Evolutionary conservation across 1,139 yeast genomes (phyloP), one percentile per base, ranked within the genome.

Genomic region (Taiozyma sp.): DNA sequence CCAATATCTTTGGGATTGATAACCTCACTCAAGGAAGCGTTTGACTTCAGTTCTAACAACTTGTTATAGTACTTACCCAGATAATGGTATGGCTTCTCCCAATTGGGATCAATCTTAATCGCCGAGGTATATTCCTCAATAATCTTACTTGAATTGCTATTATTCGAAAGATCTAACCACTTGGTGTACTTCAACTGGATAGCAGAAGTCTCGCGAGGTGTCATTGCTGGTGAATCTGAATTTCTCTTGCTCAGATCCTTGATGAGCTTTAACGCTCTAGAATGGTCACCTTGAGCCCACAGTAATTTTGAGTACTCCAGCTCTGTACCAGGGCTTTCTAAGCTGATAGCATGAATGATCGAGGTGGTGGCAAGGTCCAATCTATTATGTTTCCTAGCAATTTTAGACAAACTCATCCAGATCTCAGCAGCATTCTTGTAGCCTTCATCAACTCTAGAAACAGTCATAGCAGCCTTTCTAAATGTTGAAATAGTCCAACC

Each of bases 281-380:
- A 81, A 56, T 84, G 91, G 56, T 90, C 95, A 1, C 96, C 97
- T 64, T 89, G 91, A 1, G 83, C 85, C 98, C 99, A 93, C 47
- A 91, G 68, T 9, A 95, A 74, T 53, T 88, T 84, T 0, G 98
- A 89, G 66, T 88, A 87, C 65, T 91, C 97, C 42, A 87, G 73
- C 54, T 83, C 84, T 1, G 95, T 90, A 27, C 75, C 73, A 1
- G 70, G 69, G 46, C 70, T 66, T 1, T 67, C 68, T 16, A 77
- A 64, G 5, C 76, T 74, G 67, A 83, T 74, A 0, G 96, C 93
- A 51, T 80, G 79, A 67, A 92, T 81, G 30, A 90, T 80, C 5
- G 85, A 78, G 43, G 83, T 79, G 2, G 93, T 81, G 0, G 98
- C 87, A 43, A 89, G 74, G 57, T 89, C 95, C 23, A 85, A 71